Base-by-base conservation (phyloP, 371 early-diverging fungal species). In the Rhizomucor miehei region DNA sequence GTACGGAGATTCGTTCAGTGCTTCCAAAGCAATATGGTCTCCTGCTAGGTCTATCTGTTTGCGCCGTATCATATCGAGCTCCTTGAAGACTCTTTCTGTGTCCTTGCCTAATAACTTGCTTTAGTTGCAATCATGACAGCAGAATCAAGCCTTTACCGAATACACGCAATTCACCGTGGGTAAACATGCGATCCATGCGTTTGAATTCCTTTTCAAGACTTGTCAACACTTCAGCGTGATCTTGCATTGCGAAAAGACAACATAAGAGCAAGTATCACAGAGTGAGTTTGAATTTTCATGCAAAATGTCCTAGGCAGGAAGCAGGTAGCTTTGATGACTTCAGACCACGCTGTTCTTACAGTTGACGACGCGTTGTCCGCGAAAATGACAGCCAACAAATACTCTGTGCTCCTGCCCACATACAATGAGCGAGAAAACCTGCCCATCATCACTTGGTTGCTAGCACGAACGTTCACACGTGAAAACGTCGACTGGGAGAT, bases 341-440 rank as follows among this genome's bases (percentile, higher is more conserved):
- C 54, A 19, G 56, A 63, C 51, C 72, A 78, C 69, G 74, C 76
- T 44, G 52, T 75, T 17, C 61, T 75, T n/a, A 64, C 62, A 51
- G 63, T 68, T 52, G 69, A 67, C 51, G 67, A 65, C 38, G 41
- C 54, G 35, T 17, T 48, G 41, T 46, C 39, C 43, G 44, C 10
- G 37, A 61, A 41, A 19, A 71, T 70, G 69, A 64, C 73, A 11
- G 56, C 56, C 49, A 69, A 82, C 65, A 82, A 84, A 58, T 96
- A 95, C 70, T 92, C 94, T 12, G 94, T 98, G 11, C 84, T 98
- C 38, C 75, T 99, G 35, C 99, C 99, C 29, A 99, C 99, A 37
- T 99, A 99, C 80, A 99, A 99, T 67, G 99, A 99, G 75, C 87
- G 94, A 56, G 90, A 95, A 62, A 99, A 99, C 73, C 79, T 99